Percentiles rank a stretch among this genome's conserved stretches.
phyloP scores from a whole-genome alignment of 495 filamentous ascomycete genomes.

The Parathielavia hyrcaniae region DNA sequence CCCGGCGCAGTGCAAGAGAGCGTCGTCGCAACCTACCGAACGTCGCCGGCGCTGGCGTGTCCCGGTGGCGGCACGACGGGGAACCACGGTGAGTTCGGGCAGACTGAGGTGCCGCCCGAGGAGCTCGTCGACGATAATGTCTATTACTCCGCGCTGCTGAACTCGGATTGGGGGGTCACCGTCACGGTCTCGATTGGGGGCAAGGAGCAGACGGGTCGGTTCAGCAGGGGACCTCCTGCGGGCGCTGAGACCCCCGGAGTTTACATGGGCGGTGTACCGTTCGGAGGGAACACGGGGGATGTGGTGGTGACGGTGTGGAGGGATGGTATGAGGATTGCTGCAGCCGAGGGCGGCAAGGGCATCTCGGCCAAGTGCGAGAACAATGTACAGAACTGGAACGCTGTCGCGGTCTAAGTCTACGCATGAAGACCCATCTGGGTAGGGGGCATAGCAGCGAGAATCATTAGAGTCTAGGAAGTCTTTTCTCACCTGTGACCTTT shows the following conservation, averaged over 20 bases:
- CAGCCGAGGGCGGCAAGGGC: constrained; percentile 16
- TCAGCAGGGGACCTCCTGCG: constrained; percentile 9
- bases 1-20: constrained; percentile 4
- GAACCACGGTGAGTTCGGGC: constrained; percentile 13
- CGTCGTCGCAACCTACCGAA: constrained; percentile 18
- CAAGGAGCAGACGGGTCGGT: constrained; percentile 6
- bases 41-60: constrained; percentile 22
- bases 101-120: constrained; percentile 17
- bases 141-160: constrained; percentile 25
- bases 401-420: constrained; percentile 7
- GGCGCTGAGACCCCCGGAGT: constrained; percentile 19
- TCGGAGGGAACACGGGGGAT: constrained; percentile 19
- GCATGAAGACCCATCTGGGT: not conserved
- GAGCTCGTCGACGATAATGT: constrained; percentile 22
- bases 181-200: constrained; percentile 22
- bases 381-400: constrained; percentile 25
- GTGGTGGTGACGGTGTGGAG: constrained; percentile 20
- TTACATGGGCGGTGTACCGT: constrained; percentile 22
- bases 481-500: not conserved
- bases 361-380: constrained; percentile 18
- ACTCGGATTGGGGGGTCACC: constrained; percentile 13
- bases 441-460: not conserved
- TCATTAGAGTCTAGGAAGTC: not conserved
- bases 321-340: constrained; percentile 9
- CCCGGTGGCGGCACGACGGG: constrained; percentile 20